Evolutionary conservation across 2,329 filamentous ascomycete species (phyloP).

Genomic region (Aspergillus sclerotialis): DNA sequence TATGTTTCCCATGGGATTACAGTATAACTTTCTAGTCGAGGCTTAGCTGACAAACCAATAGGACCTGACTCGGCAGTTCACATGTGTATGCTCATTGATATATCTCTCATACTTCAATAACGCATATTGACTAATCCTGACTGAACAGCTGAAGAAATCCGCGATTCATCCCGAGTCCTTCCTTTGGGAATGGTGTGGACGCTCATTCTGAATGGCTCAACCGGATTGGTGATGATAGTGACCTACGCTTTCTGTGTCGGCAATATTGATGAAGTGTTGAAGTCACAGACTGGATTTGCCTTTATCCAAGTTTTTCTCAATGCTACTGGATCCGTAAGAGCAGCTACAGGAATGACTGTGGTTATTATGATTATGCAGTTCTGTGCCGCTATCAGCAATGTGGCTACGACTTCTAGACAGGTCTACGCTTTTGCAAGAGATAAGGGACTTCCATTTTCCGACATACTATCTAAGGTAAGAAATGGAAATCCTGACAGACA

Average conservation of each 20-base stretch:
- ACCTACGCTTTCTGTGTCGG: conserved; percentile 33
- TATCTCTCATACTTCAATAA: neutral
- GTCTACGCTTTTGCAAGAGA: conserved; percentile 39
- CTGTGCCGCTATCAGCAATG: conserved; percentile 17
- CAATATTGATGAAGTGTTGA: conserved; percentile 21
- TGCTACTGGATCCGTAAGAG: conserved; percentile 6
- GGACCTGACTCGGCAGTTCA: neutral
- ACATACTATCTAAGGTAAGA: conserved; percentile 1
- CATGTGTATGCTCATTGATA: neutral
- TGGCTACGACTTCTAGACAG: conserved; percentile 29
- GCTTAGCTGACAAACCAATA: neutral
- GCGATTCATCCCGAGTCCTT: conserved; percentile 27
- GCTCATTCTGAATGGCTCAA: conserved; percentile 27
- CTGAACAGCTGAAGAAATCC: conserved; percentile 33
- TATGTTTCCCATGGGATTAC: conserved; percentile 7
- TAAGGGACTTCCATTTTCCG: conserved; percentile 29
- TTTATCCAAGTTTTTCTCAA: conserved; percentile 29
- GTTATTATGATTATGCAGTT: conserved; percentile 1
- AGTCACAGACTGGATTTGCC: conserved; percentile 22
- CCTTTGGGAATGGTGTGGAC: conserved; percentile 34
- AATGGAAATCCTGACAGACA: too few species aligned
- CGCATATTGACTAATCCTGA: neutral
- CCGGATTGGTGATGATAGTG: conserved; percentile 33
- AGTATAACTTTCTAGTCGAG: too few species aligned
- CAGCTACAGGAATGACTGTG: neutral